Conservation (phyloP, 371 early-diverging fungal species). For the Amoeboaphelidium occidentale region DNA sequence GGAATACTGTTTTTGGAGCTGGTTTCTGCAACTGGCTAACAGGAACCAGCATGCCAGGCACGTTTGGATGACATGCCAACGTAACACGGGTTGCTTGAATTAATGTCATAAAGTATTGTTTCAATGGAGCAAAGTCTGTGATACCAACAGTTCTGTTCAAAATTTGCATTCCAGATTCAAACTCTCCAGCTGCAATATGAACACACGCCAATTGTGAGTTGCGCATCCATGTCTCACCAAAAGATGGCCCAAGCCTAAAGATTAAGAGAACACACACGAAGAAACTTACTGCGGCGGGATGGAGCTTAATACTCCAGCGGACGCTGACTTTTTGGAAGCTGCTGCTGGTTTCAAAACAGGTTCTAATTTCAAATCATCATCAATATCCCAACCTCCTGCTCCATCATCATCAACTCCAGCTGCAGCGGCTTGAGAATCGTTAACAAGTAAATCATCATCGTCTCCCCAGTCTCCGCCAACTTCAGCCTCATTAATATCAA, state of each 20-base stretch:
- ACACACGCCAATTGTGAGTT: conserved; percentile 59
- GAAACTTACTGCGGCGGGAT: no score
- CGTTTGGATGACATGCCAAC: conserved; percentile 31
- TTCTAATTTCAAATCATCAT: conserved; percentile 29
- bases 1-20: conserved; percentile 24
- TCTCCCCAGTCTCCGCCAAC: conserved; percentile 26
- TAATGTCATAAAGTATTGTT: conserved; percentile 51
- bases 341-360: background rate
- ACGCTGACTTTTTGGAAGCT: conserved; percentile 6
- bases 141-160: conserved; percentile 67
- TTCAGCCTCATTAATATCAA: conserved; percentile 10
- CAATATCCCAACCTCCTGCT: conserved; percentile 39
- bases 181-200: conserved; percentile 77
- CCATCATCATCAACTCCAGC: conserved; percentile 23
- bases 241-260: no score
- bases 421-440: conserved; percentile 10
- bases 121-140: conserved; percentile 66
- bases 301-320: no score
- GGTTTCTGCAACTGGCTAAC: conserved; percentile 34
- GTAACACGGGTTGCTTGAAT: conserved; percentile 44
- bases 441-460: conserved; percentile 12
- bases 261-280: no score
- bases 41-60: conserved; percentile 15
- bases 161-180: conserved; percentile 77
- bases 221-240: conserved; percentile 44